Base-by-base conservation (phyloP, 805 yeast genomes). In the Pichia thaimueangensis region DNA sequence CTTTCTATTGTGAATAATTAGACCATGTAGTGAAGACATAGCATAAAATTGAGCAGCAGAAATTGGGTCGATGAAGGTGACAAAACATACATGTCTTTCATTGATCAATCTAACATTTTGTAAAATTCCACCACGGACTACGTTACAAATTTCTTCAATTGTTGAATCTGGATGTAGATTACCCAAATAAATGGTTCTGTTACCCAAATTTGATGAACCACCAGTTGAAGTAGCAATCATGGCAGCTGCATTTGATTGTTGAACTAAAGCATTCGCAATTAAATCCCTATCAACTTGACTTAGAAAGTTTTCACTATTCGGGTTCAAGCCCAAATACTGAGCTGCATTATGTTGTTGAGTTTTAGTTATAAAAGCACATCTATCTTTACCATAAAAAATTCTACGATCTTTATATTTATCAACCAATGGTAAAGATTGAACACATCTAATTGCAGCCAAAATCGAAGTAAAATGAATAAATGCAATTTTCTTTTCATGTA, bases 31-130 rank as follows among this genome's bases (percentile, higher is more conserved):
- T 56, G 87, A 88, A 51, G 95, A 82, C 85, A 86, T 81, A 8
- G 97, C 97, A 63, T 82, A 91, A 60, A 91, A 91, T 64, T 91
- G 97, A 2, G 96, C 96, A 1, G 97, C 97, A 3, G 97, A 95
- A 41, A 91, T 84, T 22, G 97, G 96, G 59, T 93, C 97, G 50
- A 91, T 82, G 60, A 93, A 91, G 12, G 97, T 91, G 40, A 93
- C 85, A 60, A 93, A 93, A 58, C 97, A 88, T 45, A 88, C 91
- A 57, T 86, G 95, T 49, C 91, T 77, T 57, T 87, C 97, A 41
- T 80, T 74, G 41, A 91, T 71, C 45, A 84, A 77, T 52, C 94
- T 74, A 43, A 91, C 80, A 50, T 80, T 79, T 58, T 91, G 96
- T 50, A 91, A 71, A 35, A 89, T 73, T 2, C 98, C 98, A 40